Percentiles rank a stretch among this genome's conserved stretches.
phyloP scores from a whole-genome alignment of 345 rosid genomes.

The Trapa bicornis region DNA sequence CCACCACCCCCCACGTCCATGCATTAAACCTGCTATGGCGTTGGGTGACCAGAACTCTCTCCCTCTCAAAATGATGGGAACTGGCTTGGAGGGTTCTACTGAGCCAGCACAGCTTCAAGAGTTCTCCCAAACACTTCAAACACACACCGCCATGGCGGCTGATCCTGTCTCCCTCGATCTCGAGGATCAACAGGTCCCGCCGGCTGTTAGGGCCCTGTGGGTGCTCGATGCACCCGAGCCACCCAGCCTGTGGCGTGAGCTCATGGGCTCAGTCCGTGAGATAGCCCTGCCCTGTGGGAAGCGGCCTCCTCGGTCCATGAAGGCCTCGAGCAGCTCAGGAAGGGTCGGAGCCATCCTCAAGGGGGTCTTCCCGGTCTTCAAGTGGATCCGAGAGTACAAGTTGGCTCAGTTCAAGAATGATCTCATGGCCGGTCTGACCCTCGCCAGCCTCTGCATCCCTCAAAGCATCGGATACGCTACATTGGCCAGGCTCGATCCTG shows the following conservation, averaged over 20 bases:
- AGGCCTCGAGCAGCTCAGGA: constrained; percentile 21
- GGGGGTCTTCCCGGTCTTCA: constrained; percentile 51
- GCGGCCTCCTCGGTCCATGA: constrained; percentile 20
- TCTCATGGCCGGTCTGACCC: constrained; percentile 76
- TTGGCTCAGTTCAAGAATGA: constrained; percentile 54
- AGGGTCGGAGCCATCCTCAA: constrained; percentile 21
- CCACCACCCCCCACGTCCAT: background rate
- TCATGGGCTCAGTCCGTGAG: constrained; percentile 24
- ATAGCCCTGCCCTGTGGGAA: constrained; percentile 22
- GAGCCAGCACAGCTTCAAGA: constrained; percentile 15
- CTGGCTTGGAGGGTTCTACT: background rate
- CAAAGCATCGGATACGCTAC: constrained; percentile 98
- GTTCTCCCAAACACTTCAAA: constrained; percentile 98
- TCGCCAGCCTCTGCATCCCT: constrained; percentile 95
- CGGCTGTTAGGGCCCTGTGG: constrained; percentile 39
- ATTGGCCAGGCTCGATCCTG: constrained; percentile 87
- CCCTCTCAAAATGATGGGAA: background rate
- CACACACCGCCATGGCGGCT: constrained; percentile 20
- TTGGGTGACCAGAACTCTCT: background rate
- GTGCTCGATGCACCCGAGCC: constrained; percentile 59
- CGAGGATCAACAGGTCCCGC: constrained; percentile 16
- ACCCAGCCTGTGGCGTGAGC: constrained; percentile 46
- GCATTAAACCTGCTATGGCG: background rate
- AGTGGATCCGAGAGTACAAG: constrained; percentile 52
- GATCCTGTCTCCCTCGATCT: constrained; percentile 24